Percentiles rank a stretch among this genome's conserved stretches.
These are phyloP conservation scores for Garcia nutans DNA, from an alignment of 345 rosid species.

Conservation along the genomic window DNA sequence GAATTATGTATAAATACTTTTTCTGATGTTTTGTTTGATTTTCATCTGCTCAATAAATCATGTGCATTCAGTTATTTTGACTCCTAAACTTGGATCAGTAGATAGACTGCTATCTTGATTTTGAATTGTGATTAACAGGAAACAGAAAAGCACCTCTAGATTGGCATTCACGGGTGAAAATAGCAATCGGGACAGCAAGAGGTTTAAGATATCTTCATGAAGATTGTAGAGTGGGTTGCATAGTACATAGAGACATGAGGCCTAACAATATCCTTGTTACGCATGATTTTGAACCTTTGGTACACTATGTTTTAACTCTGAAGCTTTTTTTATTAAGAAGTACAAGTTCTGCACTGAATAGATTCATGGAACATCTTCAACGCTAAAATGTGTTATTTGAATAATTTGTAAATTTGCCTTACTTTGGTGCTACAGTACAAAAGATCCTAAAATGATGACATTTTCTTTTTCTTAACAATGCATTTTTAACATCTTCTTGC, in stretches of 20 bases:
- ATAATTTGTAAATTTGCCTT: not conserved
- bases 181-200: slow-evolving; percentile 67
- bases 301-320: slow-evolving; percentile 11
- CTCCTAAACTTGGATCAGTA: slow-evolving; percentile 13
- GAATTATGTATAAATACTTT: not conserved
- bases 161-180: slow-evolving; percentile 59
- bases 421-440: not conserved
- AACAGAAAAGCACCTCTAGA: slow-evolving; percentile 33
- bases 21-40: not conserved
- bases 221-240: slow-evolving; percentile 80
- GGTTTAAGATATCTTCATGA: slow-evolving; percentile 75
- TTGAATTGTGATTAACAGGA: slow-evolving; percentile 40
- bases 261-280: slow-evolving; percentile 65
- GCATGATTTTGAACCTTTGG: slow-evolving; percentile 77
- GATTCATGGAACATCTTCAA: not conserved
- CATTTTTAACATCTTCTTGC: not conserved
- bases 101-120: not conserved
- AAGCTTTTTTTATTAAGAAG: not conserved
- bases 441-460: not conserved
- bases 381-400: not conserved
- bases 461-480: not conserved
- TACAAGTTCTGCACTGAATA: not conserved
- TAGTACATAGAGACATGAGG: slow-evolving; percentile 64
- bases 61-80: not conserved
- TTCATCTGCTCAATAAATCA: not conserved